Base-by-base conservation (phyloP, 768 basidiomycete species). In the Glaciozyma martinii region DNA sequence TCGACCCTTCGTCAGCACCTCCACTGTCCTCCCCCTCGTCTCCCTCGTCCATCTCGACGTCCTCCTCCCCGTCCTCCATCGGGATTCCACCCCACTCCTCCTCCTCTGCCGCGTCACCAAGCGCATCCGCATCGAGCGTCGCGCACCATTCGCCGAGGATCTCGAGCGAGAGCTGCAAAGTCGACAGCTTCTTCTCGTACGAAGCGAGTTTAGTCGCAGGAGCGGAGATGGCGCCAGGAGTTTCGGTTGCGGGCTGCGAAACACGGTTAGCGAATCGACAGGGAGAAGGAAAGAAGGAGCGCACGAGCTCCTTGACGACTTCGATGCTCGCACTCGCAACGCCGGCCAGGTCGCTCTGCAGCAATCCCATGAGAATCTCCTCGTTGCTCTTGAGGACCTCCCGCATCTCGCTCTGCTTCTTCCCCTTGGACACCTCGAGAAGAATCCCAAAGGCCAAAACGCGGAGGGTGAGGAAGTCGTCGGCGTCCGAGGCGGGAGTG, bases 91-190 rank as follows among this genome's bases (percentile, higher is more conserved):
- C 65, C 68, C 68, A 70, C 21, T 59, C 66, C 42, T 65, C 63
- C 30, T 61, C 65, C 25, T 61, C 68, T 0, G 30, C 62, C 5
- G 25, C 58, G 3, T 30, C 58, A 2, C 27, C 10, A 52, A 49
- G 42, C 55, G 42, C 30, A 27, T 37, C 21, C 65, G 65, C n/a
- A 60, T 61, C 63, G 63, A 60, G n/a, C 40, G 63, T 21, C 59
- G 68, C 65, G 62, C 66, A 62, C 62, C 65, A 70, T 42, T 63
- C 62, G 30, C 54, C 52, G 46, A 78, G 66, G 54, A 78, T 67
- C 69, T 79, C 78, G 40, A 78, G 72, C 2, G 72, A 76, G 55
- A 78, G 74, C 33, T 75, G 73, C 6, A 78, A 67, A 12, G 78
- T 78, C 65, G 70, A 74, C 27, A 78, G 58, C 49, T 66, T 74